Conservation (phyloP, 1,284 basidiomycete species). For the Melampsora larici-populina region DNA sequence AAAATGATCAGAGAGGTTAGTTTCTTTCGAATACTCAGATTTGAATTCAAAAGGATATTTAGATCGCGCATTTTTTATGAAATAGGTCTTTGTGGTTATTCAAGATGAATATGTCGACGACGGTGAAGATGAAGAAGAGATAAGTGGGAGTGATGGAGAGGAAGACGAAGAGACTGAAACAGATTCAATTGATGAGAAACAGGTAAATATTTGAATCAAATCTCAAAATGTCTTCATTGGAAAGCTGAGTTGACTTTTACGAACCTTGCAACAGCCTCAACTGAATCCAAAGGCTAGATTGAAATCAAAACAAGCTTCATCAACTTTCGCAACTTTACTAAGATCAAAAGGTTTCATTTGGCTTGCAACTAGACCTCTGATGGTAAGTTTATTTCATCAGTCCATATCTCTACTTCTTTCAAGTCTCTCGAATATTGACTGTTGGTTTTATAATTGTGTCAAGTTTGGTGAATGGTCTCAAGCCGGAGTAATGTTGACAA, state of each 20-base stretch:
- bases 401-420: background rate
- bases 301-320: constrained; percentile 53
- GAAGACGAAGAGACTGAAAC: constrained; percentile 20
- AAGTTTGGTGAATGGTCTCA: constrained; percentile 57
- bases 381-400: background rate
- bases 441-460: background rate
- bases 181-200: constrained; percentile 25
- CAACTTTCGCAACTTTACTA: constrained; percentile 54
- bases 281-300: constrained; percentile 56
- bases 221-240: too few relatives aligned
- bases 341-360: constrained; percentile 58
- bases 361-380: constrained; percentile 53
- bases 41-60: background rate
- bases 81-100: constrained; percentile 45
- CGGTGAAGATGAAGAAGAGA: constrained; percentile 39
- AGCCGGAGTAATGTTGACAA: constrained; percentile 56
- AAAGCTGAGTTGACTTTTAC: too few relatives aligned
- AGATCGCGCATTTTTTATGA: background rate
- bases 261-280: constrained; percentile 51
- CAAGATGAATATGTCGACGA: constrained; percentile 54
- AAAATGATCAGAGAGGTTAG: constrained; percentile 53
- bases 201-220: background rate
- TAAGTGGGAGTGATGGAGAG: background rate
- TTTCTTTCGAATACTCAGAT: constrained; percentile 55
- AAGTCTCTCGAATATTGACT: background rate